phyloP scores from a whole-genome alignment of 768 basidiomycete genomes.

The Hericium coralloides region DNA sequence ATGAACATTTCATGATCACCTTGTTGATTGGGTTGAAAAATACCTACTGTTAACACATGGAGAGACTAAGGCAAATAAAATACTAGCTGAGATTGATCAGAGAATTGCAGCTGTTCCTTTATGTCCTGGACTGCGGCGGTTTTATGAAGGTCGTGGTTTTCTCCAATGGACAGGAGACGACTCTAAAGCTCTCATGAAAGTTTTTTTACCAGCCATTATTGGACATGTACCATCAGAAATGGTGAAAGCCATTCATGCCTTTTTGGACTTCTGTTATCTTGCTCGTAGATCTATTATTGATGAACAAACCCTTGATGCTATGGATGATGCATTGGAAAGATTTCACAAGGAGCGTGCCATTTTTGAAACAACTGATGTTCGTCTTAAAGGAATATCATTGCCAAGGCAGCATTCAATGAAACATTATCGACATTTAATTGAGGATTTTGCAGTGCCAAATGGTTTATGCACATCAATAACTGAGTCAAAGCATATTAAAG shows the following conservation, averaged over 20 bases:
- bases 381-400: conserved; percentile 7
- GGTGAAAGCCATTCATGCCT: conserved; percentile 14
- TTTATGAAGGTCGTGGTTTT: conserved; percentile 10
- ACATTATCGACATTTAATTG: conserved; percentile 12
- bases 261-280: conserved; percentile 15
- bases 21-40: conserved; percentile 1
- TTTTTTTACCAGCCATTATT: conserved; percentile 21
- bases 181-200: conserved; percentile 30
- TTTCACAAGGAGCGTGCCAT: background rate
- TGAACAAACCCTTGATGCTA: background rate
- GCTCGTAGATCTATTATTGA: background rate
- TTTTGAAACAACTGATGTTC: conserved; percentile 2
- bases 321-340: background rate
- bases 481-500: conserved; percentile 18
- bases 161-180: conserved; percentile 31
- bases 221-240: conserved; percentile 24
- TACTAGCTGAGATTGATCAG: conserved; percentile 5
- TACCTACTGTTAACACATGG: background rate
- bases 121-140: background rate
- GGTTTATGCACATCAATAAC: conserved; percentile 19
- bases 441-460: conserved; percentile 19
- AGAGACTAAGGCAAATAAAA: background rate
- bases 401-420: conserved; percentile 12
- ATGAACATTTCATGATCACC: conserved; percentile 5
- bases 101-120: background rate